Evolutionary conservation across 192 early-diverging fungal species (phyloP).

Genomic region (Backusella morwellensis): DNA sequence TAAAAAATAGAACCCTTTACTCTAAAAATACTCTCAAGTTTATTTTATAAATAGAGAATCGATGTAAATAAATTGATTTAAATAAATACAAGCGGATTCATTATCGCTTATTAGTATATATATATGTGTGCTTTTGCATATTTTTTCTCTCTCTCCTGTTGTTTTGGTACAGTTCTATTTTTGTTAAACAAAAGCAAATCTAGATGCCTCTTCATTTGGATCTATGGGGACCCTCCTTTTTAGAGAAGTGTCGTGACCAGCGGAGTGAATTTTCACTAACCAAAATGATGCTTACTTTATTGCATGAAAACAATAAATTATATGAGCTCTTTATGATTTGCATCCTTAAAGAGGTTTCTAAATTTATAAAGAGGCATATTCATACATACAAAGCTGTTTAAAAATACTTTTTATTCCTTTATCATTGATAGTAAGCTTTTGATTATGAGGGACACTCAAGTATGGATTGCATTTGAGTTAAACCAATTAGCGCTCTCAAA

Average conservation of each 20-base stretch:
- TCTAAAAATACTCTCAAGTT: not conserved
- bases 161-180: not conserved
- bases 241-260: not conserved
- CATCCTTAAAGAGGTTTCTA: not conserved
- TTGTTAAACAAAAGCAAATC: not conserved
- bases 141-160: not conserved
- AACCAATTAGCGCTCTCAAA: not conserved
- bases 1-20: not conserved
- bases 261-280: not conserved
- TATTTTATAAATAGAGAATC: not conserved
- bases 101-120: not conserved
- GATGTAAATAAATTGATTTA: not conserved
- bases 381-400: not conserved
- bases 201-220: not conserved
- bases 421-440: not conserved
- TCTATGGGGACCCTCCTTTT: conserved; percentile 1
- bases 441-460: not conserved
- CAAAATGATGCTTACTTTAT: not conserved
- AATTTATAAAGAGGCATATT: not conserved
- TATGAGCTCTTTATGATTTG: not conserved
- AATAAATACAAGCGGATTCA: not conserved
- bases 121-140: not conserved
- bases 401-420: not conserved
- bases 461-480: not conserved
- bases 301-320: not conserved